Evolutionary conservation across 2,329 filamentous ascomycete genomes (phyloP).

Genomic region (Nemania bipapillata): DNA sequence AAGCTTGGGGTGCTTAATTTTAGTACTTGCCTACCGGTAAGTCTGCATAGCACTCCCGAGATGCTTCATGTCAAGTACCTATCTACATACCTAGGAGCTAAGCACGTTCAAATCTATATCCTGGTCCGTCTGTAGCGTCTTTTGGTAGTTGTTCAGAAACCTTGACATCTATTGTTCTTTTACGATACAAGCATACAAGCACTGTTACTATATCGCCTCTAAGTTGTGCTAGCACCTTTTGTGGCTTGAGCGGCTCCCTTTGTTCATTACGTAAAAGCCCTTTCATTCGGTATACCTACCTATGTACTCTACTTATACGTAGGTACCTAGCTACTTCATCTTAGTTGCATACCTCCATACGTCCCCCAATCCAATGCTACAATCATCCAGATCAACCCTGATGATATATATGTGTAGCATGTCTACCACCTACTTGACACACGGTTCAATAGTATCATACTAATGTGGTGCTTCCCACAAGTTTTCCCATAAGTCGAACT

Average conservation of each 20-base stretch:
- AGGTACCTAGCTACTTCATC: background rate
- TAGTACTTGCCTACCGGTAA: background rate
- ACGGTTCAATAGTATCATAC: constrained; percentile 15
- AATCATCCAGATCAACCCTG: constrained; percentile 7
- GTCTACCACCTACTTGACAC: constrained; percentile 12
- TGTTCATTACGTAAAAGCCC: constrained; percentile 24
- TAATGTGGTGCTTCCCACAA: background rate
- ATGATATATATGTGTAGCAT: constrained; percentile 14
- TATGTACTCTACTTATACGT: background rate
- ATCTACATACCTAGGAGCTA: too few relatives aligned
- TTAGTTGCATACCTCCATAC: background rate
- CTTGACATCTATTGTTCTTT: too few relatives aligned
- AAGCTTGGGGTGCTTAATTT: background rate
- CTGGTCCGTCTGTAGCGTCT: too few relatives aligned
- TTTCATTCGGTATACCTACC: constrained; percentile 3
- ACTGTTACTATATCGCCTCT: background rate
- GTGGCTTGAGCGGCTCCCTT: constrained; percentile 21
- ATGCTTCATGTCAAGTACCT: background rate
- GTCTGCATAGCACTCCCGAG: background rate
- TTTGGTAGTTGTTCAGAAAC: too few relatives aligned
- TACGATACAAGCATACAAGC: too few relatives aligned
- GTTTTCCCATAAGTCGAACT: constrained; percentile 3
- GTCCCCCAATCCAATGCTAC: background rate
- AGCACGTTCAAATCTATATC: too few relatives aligned
- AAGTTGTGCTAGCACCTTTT: constrained; percentile 8